Evolutionary conservation across 169 alveolate species (phyloP), one percentile per base, ranked within the genome.

Genomic region (Plasmodium billcollinsi): DNA sequence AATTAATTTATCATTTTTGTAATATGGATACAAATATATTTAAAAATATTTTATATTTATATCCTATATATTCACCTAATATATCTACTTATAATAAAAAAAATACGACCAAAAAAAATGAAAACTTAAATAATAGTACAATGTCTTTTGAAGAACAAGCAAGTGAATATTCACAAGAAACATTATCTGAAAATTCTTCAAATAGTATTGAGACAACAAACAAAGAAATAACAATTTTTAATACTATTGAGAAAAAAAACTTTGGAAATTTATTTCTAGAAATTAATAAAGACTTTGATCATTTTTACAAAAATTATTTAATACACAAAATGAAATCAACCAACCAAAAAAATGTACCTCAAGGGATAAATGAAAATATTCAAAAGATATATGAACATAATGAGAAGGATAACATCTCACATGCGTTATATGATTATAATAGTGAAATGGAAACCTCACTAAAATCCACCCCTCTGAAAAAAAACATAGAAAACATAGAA

Each of bases 1-100:
- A 83, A 45, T 69, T 83, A 83, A 70, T 83, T 56, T 67, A 67
- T 49, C 73, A 83, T 58, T 83, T 83, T 56, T 83, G 69, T 47
- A 39, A 83, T 43, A 20, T 45, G n/a, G 73, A 67, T 20, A 83
- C 56, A 26, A 56, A 62, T 15, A 69, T 83, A 45, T 83, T 83
- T 58, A 67, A 69, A 15, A 83, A 83, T 47, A 69, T 73, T 15
- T 69, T 83, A 49, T 72, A 83, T 69, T 54, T 83, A 54, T 83
- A 69, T 54, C 91, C 91, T 54, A 26, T 62, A 2, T 83, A 67
- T 33, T 83, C 91, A 8, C 80, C 80, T 5, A 15, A 24, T 43
- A 62, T 83, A 12, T 18, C 83, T 21, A 72, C 76, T 0, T 69
- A 54, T 69, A 43, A 33, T 49, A 69, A 69, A 54, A 76, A 50